Evolutionary conservation across 1,284 basidiomycete genomes (phyloP), one percentile per base, ranked within the genome.

Genomic region (Somion occarium): DNA sequence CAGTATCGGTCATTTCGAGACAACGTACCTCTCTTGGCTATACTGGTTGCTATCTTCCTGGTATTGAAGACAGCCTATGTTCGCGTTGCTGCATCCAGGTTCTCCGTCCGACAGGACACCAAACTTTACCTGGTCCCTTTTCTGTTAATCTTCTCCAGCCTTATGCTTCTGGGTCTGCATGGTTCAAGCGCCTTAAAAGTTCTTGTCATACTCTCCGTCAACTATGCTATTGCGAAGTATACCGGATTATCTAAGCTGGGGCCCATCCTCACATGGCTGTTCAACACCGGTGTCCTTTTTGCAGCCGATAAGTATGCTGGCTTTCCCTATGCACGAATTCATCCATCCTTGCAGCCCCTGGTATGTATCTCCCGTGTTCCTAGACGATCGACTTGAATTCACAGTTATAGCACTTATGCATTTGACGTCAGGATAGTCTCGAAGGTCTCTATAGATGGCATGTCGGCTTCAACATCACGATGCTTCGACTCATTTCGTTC

Each of bases 401-500:
- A 48, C 27, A 25, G 30, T 43, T 15, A 38, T 43, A 38, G 46
- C 19, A 38, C 37, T 46, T 39, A 38, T 48, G 13, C 25, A n/a
- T 27, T 24, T 23, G 5, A 18, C 24, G 20, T 11, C 58, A 96
- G 88, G 93, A 98, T 64, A 61, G 53, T 37, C 83, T 79, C 54
- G 61, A 69, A 71, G 96, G 74, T 44, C 82, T 75, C 50, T 94
- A 80, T 58, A 76, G 93, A 26, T 99, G 97, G 96, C 84, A 98
- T 62, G 80, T 98, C 63, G 84, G 78, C 60, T 98, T 96, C 77
- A 99, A 99, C 68, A 95, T 99, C 60, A 95, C 93, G 1, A 97
- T 97, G 91, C 78, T 99, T 27, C 82, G 97, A 13, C 79, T 98
- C 27, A 78, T 99, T 9, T 97, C 93, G 0, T 99, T 93, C 72